phyloP scores from a whole-genome alignment of 2,329 filamentous ascomycete genomes.

The Penicillium sp. region DNA sequence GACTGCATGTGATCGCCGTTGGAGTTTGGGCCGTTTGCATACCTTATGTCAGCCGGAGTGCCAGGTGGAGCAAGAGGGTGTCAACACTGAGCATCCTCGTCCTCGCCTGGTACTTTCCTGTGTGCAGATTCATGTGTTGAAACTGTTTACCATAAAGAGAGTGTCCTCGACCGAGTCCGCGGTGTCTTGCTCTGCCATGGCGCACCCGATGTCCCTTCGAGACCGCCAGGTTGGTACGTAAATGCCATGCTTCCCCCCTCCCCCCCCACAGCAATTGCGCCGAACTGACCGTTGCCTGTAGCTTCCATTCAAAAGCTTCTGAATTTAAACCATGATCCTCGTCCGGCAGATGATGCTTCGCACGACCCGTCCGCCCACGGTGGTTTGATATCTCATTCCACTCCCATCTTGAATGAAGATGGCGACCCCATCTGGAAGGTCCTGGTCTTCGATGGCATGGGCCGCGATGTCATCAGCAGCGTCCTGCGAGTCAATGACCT shows the following conservation, averaged over 20 bases:
- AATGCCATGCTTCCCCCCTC: not conserved
- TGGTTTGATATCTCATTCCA: conserved; percentile 60
- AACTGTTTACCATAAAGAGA: conserved; percentile 6
- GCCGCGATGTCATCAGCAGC: conserved; percentile 93
- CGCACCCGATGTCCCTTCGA: conserved; percentile 56
- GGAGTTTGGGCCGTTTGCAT: conserved; percentile 19
- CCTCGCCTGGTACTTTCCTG: not conserved
- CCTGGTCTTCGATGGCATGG: conserved; percentile 86
- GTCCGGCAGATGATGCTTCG: conserved; percentile 51
- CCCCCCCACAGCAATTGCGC: not conserved
- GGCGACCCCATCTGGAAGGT: conserved; percentile 98
- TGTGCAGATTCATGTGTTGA: conserved; percentile 20
- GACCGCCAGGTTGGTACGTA: conserved; percentile 67
- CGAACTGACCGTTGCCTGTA: conserved; percentile 37
- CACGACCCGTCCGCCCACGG: conserved; percentile 60
- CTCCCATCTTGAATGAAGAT: conserved; percentile 77
- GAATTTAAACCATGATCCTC: conserved; percentile 76
- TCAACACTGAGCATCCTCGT: conserved; percentile 13
- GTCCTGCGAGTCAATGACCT: conserved; percentile 91
- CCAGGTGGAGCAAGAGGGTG: conserved; percentile 29
- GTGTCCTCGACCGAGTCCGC: conserved; percentile 13
- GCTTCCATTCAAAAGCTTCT: conserved; percentile 92
- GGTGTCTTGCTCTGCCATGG: conserved; percentile 45
- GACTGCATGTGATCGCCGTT: conserved; percentile 19
- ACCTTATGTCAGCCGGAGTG: conserved; percentile 29